A percentile compares a stretch with the other conserved stretches of the same genome.
Evolutionary conservation across 1,139 yeast species (phyloP).

Genomic region (Blastobotrys apis): DNA sequence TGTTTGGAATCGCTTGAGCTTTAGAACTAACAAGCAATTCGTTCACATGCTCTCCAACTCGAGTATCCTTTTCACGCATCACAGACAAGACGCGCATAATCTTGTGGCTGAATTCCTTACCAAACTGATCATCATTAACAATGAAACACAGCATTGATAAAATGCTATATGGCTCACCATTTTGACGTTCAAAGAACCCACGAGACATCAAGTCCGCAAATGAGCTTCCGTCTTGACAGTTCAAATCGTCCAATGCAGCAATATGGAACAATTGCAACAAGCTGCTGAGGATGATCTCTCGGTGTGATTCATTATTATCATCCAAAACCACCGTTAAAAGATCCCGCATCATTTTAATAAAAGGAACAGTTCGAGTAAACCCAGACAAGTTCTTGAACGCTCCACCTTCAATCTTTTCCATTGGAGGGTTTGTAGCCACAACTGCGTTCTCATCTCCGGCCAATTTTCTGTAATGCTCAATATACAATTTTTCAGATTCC

Average conservation of each 20-base stretch:
- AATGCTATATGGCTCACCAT: conserved; percentile 12
- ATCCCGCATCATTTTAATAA: conserved; percentile 30
- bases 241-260: conserved; percentile 39
- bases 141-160: conserved; percentile 13
- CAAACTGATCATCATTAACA: conserved; percentile 12
- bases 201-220: conserved; percentile 12
- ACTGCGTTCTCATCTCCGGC: conserved; percentile 27
- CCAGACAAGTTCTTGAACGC: conserved; percentile 34
- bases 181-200: conserved; percentile 12
- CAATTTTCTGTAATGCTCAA: conserved; percentile 26
- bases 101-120: conserved; percentile 9
- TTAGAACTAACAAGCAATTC: conserved; percentile 2
- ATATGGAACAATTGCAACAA: conserved; percentile 68
- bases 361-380: conserved; percentile 35
- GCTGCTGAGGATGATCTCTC: conserved; percentile 56
- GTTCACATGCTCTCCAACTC: conserved; percentile 6
- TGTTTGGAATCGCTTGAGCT: conserved; percentile 11
- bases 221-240: conserved; percentile 2
- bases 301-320: conserved; percentile 35
- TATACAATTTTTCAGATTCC: conserved; percentile 56
- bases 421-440: conserved; percentile 36
- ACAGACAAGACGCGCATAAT: conserved; percentile 19
- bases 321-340: conserved; percentile 22
- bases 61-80: conserved; percentile 15
- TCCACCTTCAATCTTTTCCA: conserved; percentile 31